These are phyloP conservation scores for Sugiyamaella smithiae DNA, from an alignment of 805 yeast genomes.

Conservation along the genomic window DNA sequence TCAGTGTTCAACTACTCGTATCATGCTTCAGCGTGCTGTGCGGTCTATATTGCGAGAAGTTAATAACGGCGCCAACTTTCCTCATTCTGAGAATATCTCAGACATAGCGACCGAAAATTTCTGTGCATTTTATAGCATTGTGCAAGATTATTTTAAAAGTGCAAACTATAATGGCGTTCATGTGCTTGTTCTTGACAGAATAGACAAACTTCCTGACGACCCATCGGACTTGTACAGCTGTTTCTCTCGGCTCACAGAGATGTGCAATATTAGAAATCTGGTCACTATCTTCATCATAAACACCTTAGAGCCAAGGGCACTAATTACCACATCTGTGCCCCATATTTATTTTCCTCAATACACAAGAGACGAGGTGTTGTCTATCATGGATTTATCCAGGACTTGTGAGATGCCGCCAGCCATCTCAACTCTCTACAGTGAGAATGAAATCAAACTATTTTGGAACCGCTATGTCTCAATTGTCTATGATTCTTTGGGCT, in stretches of 20 bases:
- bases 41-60: constrained; percentile 37
- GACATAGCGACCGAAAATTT: constrained; percentile 41
- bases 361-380: constrained; percentile 37
- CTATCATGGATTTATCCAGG: constrained; percentile 33
- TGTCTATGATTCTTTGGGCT: constrained; percentile 43
- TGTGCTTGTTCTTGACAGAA: constrained; percentile 49
- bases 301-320: constrained; percentile 43
- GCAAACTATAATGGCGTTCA: constrained; percentile 39
- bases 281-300: constrained; percentile 43
- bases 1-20: constrained; percentile 46
- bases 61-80: constrained; percentile 11
- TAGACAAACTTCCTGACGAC: constrained; percentile 48
- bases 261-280: constrained; percentile 38
- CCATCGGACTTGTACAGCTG: constrained; percentile 41
- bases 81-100: constrained; percentile 17
- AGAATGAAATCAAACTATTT: constrained; percentile 25
- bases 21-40: constrained; percentile 47
- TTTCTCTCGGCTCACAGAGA: constrained; percentile 43
- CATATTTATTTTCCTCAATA: constrained; percentile 45
- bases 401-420: constrained; percentile 8
- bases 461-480: constrained; percentile 45
- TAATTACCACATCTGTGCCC: constrained; percentile 43
- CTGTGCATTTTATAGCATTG: constrained; percentile 40
- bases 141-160: constrained; percentile 37
- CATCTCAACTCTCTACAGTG: neutral